phyloP scores from a whole-genome alignment of 2,329 filamentous ascomycete species.

The Stemphylium vesicarium region DNA sequence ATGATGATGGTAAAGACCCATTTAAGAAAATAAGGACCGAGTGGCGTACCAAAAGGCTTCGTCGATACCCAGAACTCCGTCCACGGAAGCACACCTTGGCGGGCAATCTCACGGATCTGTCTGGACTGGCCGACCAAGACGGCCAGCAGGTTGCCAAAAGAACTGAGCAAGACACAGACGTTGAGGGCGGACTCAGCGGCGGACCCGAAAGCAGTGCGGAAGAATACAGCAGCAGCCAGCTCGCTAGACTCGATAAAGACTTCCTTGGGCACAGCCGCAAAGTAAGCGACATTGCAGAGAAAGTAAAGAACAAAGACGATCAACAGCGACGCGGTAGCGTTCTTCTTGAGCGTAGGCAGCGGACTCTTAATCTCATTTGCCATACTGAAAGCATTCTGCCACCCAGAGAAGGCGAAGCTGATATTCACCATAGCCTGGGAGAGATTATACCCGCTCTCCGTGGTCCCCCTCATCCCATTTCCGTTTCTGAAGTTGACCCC shows the following conservation, averaged over 20 bases:
- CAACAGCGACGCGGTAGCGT: conserved; percentile 58
- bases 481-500: no score
- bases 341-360: conserved; percentile 59
- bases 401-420: conserved; percentile 18
- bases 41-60: conserved; percentile 66
- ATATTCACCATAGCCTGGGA: no score
- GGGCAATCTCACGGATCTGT: conserved; percentile 37
- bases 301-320: conserved; percentile 54
- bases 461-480: no score
- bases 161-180: conserved; percentile 43
- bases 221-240: conserved; percentile 65
- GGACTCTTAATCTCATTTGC: conserved; percentile 58
- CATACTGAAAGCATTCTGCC: conserved; percentile 44
- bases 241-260: conserved; percentile 53
- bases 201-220: conserved; percentile 65
- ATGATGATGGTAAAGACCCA: conserved; percentile 36
- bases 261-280: conserved; percentile 53
- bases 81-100: conserved; percentile 39
- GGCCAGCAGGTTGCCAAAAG: conserved; percentile 39
- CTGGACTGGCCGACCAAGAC: conserved; percentile 40
- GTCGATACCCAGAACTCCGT: conserved; percentile 66
- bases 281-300: conserved; percentile 35
- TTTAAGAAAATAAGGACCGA: conserved; percentile 60
- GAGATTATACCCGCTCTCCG: no score
- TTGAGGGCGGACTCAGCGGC: conserved; percentile 61